Conservation (phyloP, 495 filamentous ascomycete genomes). For the Hapsidospora chrysogenum region DNA sequence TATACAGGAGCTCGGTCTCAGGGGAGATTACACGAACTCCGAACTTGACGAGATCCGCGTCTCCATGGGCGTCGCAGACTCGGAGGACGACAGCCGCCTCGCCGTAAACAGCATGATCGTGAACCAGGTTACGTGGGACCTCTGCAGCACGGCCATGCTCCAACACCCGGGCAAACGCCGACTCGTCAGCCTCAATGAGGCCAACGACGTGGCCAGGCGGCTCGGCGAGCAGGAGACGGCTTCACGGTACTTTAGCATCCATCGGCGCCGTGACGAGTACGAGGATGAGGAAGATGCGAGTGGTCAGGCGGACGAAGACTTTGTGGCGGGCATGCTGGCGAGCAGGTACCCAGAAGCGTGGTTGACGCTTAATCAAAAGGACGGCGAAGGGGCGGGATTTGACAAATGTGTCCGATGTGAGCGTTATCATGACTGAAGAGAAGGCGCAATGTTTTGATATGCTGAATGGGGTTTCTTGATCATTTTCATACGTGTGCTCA, state of each 20-base stretch:
- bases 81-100: neutral
- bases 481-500: too few species aligned
- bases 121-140: slow-evolving; percentile 14
- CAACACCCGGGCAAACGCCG: slow-evolving; percentile 28
- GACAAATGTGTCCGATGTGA: too few species aligned
- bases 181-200: slow-evolving; percentile 51
- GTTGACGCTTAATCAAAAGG: too few species aligned
- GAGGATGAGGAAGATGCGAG: slow-evolving; percentile 4
- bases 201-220: slow-evolving; percentile 55
- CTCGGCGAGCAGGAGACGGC: slow-evolving; percentile 24
- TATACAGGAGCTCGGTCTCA: neutral
- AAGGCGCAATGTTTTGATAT: too few species aligned
- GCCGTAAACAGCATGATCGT: neutral
- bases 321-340: too few species aligned
- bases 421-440: too few species aligned
- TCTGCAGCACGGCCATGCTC: slow-evolving; percentile 12
- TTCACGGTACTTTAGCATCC: slow-evolving; percentile 9
- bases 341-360: neutral
- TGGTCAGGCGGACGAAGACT: slow-evolving; percentile 4
- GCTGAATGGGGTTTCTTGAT: too few species aligned
- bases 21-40: neutral
- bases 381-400: too few species aligned
- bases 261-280: neutral
- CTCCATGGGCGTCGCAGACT: neutral
- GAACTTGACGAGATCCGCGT: neutral